These are phyloP conservation scores for Syzygium jambos DNA, from an alignment of 345 rosid genomes.

Conservation along the genomic window DNA sequence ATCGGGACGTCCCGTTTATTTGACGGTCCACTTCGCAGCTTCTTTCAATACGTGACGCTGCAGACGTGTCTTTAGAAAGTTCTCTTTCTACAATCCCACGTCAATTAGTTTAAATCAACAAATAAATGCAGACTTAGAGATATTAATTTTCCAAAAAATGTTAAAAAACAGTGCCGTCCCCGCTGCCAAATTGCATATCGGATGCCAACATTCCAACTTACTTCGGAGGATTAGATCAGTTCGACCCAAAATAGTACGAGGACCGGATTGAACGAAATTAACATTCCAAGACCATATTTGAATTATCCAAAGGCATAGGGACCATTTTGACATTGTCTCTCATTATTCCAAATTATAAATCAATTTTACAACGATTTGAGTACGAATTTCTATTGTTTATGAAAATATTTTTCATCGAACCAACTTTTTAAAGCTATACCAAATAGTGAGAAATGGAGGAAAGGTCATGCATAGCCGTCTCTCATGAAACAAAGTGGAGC, in stretches of 20 bases:
- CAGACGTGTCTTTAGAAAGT: not conserved
- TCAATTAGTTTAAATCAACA: not conserved
- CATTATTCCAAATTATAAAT: not conserved
- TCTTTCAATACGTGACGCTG: accelerated
- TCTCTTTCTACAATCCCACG: not conserved
- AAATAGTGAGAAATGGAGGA: not conserved
- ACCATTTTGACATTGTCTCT: not conserved
- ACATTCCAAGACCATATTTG: not conserved
- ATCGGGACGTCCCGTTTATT: not conserved
- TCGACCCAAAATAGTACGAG: accelerated
- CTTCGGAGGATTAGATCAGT: accelerated
- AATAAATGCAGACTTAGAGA: not conserved
- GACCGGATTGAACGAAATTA: not conserved
- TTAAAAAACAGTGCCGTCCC: no score
- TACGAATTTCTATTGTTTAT: not conserved
- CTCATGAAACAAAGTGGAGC: no score
- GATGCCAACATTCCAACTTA: not conserved
- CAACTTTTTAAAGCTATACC: not conserved
- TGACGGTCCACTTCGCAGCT: not conserved
- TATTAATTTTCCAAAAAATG: not conserved
- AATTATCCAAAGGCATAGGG: not conserved
- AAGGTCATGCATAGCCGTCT: no score
- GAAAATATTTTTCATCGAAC: not conserved
- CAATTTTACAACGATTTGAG: not conserved
- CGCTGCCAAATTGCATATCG: accelerated